phyloP scores from a whole-genome alignment of 2,329 filamentous ascomycete genomes.

The Fusarium tupiense region DNA sequence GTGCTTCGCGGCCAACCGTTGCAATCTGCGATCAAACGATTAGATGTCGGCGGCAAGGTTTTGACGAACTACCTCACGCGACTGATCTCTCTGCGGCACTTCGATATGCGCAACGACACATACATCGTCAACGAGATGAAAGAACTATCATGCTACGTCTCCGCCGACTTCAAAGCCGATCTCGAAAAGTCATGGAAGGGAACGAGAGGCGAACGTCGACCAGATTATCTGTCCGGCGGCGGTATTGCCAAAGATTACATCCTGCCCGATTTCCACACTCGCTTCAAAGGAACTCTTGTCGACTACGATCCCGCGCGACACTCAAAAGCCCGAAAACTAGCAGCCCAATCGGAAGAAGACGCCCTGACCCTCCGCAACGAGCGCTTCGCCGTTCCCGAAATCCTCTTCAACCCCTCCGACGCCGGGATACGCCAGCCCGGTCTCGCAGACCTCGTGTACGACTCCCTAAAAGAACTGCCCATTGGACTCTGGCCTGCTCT shows the following conservation, averaged over 20 bases:
- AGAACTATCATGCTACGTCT: slow-evolving; percentile 86
- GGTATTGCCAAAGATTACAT: slow-evolving; percentile 90
- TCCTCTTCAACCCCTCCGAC: slow-evolving; percentile 87
- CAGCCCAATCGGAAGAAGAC: slow-evolving; percentile 70
- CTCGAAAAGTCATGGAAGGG: slow-evolving; percentile 89
- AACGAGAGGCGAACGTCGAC: slow-evolving; percentile 66
- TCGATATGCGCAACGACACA: slow-evolving; percentile 94
- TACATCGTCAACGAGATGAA: slow-evolving; percentile 97
- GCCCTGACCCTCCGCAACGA: slow-evolving; percentile 90
- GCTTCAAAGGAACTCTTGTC: slow-evolving; percentile 73
- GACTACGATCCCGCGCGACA: slow-evolving; percentile 78
- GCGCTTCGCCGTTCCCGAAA: slow-evolving; percentile 87
- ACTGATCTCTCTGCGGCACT: slow-evolving; percentile 88
- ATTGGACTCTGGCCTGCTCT: slow-evolving; percentile 85
- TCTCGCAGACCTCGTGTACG: slow-evolving; percentile 82
- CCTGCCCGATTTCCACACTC: slow-evolving; percentile 78
- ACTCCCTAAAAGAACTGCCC: slow-evolving; percentile 79
- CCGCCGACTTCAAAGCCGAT: slow-evolving; percentile 77
- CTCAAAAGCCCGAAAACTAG: slow-evolving; percentile 59
- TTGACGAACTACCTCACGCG: slow-evolving; percentile 93
- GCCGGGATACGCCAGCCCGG: slow-evolving; percentile 87
- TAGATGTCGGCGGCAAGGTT: slow-evolving; percentile 92
- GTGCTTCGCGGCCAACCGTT: slow-evolving; percentile 83
- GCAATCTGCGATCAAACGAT: slow-evolving; percentile 81
- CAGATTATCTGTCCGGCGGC: slow-evolving; percentile 58